Evolutionary conservation across 805 yeast species (phyloP), one percentile per base, ranked within the genome.

Genomic region (Henningerozyma blattae): DNA sequence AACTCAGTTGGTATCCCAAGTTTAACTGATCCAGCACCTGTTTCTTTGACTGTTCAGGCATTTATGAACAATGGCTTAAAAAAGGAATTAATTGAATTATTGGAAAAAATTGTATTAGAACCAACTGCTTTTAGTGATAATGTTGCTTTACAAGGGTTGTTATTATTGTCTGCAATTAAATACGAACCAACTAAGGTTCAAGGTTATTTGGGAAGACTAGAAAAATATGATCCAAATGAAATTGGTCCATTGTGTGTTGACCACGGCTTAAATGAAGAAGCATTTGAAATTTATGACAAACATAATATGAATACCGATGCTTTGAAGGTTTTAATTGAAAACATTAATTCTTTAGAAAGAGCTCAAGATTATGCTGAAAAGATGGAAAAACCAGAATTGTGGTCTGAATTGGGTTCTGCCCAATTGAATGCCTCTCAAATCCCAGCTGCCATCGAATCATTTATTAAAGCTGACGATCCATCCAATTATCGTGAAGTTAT

Each of bases 51-150:
- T 19, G 96, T 87, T 31, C 87, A 85, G 63, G 87, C 95, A 1
- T 87, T 91, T 58, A 87, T 91, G 97, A 84, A 82, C 44, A 91
- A 86, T 41, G 94, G 87, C 43, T 68, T 91, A 55, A 94, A 95
- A 32, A 71, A 75, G 42, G 98, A 91, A 63, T 73, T 91, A 57
- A 84, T 91, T 56, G 97, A 89, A 64, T 71, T 91, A 44, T 69
- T 91, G 49, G 98, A 91, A 61, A 91, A 91, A 68, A 89, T 91
- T 53, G 86, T 93, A 43, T 67, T 91, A 48, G 98, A 91, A 62
- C 95, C 97, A 35, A 87, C 97, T 48, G 93, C 96, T 46, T 91
- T 91, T 67, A 85, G 76, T 48, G 97, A 89, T 47, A 91, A 91
- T 58, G 81, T 93, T 46, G 87, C 95, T 18, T 68, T 91, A 56